Percentiles rank a stretch among this genome's conserved stretches.
These are phyloP conservation scores for Solanum hybrid DNA, from an alignment of 305 asterid genomes.

Conservation along the genomic window DNA sequence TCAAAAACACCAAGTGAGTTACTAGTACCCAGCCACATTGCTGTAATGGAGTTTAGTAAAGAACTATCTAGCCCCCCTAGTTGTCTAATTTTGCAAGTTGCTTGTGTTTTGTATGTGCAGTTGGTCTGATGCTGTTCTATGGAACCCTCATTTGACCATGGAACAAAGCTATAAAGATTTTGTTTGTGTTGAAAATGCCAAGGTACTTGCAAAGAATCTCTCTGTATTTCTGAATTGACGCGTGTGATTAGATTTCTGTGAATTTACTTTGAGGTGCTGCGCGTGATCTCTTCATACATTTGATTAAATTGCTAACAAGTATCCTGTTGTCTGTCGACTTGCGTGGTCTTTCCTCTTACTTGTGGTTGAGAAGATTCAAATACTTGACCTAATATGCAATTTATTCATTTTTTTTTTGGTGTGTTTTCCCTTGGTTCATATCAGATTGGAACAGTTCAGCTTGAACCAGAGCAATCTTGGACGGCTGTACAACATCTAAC, in stretches of 20 bases:
- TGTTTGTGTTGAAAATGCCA: slow-evolving; percentile 93
- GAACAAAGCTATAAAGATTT: slow-evolving; percentile 78
- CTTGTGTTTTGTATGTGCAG: slow-evolving; percentile 22
- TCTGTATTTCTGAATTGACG: neutral
- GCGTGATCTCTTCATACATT: neutral
- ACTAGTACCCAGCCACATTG: neutral
- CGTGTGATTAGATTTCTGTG: neutral
- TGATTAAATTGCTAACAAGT: neutral
- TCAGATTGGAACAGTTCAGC: slow-evolving; percentile 70
- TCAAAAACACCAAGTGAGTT: slow-evolving; percentile 74
- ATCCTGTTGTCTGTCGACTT: neutral
- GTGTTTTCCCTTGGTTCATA: neutral
- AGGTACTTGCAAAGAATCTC: slow-evolving; percentile 27
- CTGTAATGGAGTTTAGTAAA: neutral
- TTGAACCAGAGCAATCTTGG: slow-evolving; percentile 76
- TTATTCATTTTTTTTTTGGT: neutral
- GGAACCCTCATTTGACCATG: slow-evolving; percentile 94
- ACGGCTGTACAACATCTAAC: slow-evolving; percentile 61
- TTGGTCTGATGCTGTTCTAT: slow-evolving; percentile 88
- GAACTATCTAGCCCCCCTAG: neutral
- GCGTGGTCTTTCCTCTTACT: neutral
- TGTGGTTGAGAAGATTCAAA: slow-evolving; percentile 2
- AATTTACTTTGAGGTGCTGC: neutral
- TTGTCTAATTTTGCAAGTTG: neutral
- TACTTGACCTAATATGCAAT: neutral